Evolutionary conservation across 2,329 filamentous ascomycete genomes (phyloP), one percentile per base, ranked within the genome.

Genomic region (Colletotrichum salicis): DNA sequence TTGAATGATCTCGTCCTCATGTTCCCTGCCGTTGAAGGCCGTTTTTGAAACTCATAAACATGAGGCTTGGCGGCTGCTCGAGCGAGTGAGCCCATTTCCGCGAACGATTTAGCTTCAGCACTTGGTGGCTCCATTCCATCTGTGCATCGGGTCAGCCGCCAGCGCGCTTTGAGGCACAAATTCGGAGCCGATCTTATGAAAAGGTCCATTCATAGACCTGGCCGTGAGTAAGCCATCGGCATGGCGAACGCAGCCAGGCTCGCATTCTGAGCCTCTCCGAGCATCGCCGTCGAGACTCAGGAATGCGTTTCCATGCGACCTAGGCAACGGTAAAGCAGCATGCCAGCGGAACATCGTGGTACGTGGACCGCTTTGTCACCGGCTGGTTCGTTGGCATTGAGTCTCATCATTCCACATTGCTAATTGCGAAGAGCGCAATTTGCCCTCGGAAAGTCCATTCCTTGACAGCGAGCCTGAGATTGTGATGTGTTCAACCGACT

Each of bases 251-350:
- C 64, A 69, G 29, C n/a, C 15, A 35, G 57, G 8, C 31, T 37
- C n/a, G 62, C 62, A 69, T 64, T 51, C 65, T 71, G 51, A 67
- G 59, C 7, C 51, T 54, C 54, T 15, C 51, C 45, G 59, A 60
- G 35, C 62, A 71, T 71, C 22, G 62, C 48, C 31, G 22, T 51
- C 37, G 35, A 56, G 37, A 71, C 57, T 59, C 58, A 57, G 55
- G 48, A 71, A 63, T 59, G 64, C 31, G 35, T 33, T 27, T 51
- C 29, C 24, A 24, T 31, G 55, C 22, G 24, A n/a, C 45, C 64
- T 33, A 64, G 64, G 41, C 64, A 71, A 55, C 64, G 27, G 55
- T 37, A 54, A 29, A 57, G 24, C 33, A 59, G 29, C 65, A 69
- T 71, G 13, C 69, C 69, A 60, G 58, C 57, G 24, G n/a, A 22